These are phyloP conservation scores for Bombardia bombarda DNA, from an alignment of 495 filamentous ascomycete genomes.

Conservation along the genomic window DNA sequence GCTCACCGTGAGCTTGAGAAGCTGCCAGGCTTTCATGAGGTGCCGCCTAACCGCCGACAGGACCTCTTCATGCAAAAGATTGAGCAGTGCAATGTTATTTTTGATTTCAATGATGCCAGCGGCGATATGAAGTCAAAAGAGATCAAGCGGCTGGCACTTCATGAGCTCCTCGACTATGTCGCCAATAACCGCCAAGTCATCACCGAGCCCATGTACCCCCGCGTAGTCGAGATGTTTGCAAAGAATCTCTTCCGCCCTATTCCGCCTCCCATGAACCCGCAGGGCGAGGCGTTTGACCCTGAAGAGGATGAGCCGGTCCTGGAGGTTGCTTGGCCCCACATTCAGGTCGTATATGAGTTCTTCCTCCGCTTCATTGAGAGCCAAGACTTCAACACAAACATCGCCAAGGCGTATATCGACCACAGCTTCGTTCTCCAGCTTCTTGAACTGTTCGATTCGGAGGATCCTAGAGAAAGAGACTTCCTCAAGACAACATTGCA, in stretches of 20 bases:
- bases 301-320: constrained; percentile 98
- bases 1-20: constrained; percentile 95
- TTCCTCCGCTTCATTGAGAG: constrained; percentile 98
- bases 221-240: constrained; percentile 97
- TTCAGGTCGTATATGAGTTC: constrained; percentile 99
- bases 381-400: constrained; percentile 99
- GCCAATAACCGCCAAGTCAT: constrained; percentile 98
- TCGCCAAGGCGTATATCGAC: constrained; percentile 98
- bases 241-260: constrained; percentile 98
- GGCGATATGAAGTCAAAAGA: constrained; percentile 99
- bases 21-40: constrained; percentile 96
- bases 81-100: constrained; percentile 99
- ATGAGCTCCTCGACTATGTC: constrained; percentile 96
- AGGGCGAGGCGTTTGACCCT: constrained; percentile 96
- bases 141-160: constrained; percentile 94
- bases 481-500: constrained; percentile 98
- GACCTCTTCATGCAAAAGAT: constrained; percentile 99
- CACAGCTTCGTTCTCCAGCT: constrained; percentile 95
- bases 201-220: constrained; percentile 97
- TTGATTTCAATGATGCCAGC: constrained; percentile 98
- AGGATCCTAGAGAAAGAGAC: constrained; percentile 94
- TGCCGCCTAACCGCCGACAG: constrained; percentile 87
- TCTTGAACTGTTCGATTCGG: constrained; percentile 97
- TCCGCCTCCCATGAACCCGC: constrained; percentile 91
- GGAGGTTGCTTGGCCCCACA: constrained; percentile 98